Conservation (phyloP, 495 filamentous ascomycete species). For the Trichoderma gamsii region DNA sequence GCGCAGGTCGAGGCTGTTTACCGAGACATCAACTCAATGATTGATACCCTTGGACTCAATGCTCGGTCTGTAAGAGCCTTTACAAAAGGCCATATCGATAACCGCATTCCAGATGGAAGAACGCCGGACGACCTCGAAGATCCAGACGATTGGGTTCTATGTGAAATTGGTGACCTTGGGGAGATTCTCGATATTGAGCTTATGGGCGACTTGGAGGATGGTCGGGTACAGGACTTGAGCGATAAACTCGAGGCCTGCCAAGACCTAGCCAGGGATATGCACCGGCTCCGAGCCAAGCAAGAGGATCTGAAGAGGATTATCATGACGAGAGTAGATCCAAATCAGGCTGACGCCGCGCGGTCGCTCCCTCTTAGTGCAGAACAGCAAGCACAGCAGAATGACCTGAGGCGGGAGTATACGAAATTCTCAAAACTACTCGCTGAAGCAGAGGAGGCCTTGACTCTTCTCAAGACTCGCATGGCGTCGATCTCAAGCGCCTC, state of each 20-base stretch:
- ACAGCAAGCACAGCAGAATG: slow-evolving; percentile 72
- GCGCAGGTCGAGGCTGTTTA: slow-evolving; percentile 81
- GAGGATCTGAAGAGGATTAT: slow-evolving; percentile 69
- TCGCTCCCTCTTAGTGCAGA: slow-evolving; percentile 74
- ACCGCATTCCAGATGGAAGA: slow-evolving; percentile 44
- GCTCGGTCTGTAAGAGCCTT: slow-evolving; percentile 68
- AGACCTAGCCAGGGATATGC: slow-evolving; percentile 56
- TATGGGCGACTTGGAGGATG: slow-evolving; percentile 52
- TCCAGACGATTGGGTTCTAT: slow-evolving; percentile 60
- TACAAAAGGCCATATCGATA: slow-evolving; percentile 54
- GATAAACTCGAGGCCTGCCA: slow-evolving; percentile 56
- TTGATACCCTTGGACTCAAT: slow-evolving; percentile 87
- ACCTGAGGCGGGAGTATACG: slow-evolving; percentile 65
- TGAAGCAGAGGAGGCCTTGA: slow-evolving; percentile 74
- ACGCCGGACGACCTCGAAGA: slow-evolving; percentile 55
- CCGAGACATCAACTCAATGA: slow-evolving; percentile 92
- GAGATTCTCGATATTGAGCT: slow-evolving; percentile 51
- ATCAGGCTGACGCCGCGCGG: slow-evolving; percentile 50
- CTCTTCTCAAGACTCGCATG: slow-evolving; percentile 72
- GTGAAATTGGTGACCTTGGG: slow-evolving; percentile 61
- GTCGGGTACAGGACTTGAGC: slow-evolving; percentile 56
- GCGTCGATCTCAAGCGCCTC: slow-evolving; percentile 47
- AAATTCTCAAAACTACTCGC: slow-evolving; percentile 65
- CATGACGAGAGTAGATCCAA: slow-evolving; percentile 54
- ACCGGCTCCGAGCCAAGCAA: slow-evolving; percentile 61